Conservation (phyloP, 106 monocot species). For the Dendrobium chrysotoxum region DNA sequence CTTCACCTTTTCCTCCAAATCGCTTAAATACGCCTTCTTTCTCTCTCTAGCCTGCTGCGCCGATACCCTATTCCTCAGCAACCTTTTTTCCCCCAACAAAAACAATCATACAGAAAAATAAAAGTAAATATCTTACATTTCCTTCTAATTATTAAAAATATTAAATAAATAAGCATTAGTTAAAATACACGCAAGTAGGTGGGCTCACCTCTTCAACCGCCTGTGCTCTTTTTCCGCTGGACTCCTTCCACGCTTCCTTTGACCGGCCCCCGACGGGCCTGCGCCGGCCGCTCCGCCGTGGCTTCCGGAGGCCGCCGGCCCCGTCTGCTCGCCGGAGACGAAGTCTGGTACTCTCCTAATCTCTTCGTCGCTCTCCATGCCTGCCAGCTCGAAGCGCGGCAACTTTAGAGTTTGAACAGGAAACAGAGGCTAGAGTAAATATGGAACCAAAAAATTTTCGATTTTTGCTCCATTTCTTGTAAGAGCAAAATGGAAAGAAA, state of each 20-base stretch:
- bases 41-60: conserved; percentile 89
- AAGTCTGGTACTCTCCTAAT: conserved; percentile 72
- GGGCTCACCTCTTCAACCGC: conserved; percentile 71
- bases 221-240: conserved; percentile 88
- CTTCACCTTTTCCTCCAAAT: conserved; percentile 68
- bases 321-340: conserved; percentile 11
- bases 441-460: not conserved
- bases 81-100: conserved; percentile 15
- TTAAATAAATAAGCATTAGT: not conserved
- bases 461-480: not conserved
- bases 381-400: conserved; percentile 10
- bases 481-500: not conserved
- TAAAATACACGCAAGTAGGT: not conserved
- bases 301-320: conserved; percentile 1
- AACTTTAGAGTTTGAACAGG: not conserved
- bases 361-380: conserved; percentile 78
- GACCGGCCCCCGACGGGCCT: conserved; percentile 32
- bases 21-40: conserved; percentile 78
- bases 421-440: not conserved
- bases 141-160: no score
- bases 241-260: conserved; percentile 56
- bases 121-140: not conserved
- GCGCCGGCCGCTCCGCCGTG: not conserved
- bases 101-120: not conserved
- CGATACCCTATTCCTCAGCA: conserved; percentile 85